Evolutionary conservation across 495 filamentous ascomycete genomes (phyloP).

Genomic region (Penicillium robsamsonii): DNA sequence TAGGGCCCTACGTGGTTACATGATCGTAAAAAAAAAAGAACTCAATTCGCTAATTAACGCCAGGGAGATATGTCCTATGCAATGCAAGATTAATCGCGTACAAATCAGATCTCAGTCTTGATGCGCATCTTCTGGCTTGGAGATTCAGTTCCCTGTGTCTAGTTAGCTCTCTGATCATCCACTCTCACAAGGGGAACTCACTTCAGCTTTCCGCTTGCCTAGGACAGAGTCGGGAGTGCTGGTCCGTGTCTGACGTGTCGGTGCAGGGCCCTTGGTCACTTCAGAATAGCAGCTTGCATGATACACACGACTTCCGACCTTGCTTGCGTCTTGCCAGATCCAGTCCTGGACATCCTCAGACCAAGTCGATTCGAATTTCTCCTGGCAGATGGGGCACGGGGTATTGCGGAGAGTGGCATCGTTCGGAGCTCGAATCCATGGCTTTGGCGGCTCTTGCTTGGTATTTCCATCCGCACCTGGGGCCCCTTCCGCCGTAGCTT

Average conservation of each 20-base stretch:
- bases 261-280: constrained; percentile 57
- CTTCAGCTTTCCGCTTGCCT: constrained; percentile 77
- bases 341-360: constrained; percentile 90
- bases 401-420: constrained; percentile 66
- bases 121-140: constrained; percentile 41
- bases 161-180: constrained; percentile 13
- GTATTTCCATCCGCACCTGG: constrained; percentile 35
- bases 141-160: constrained; percentile 32
- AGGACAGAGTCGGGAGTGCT: constrained; percentile 65
- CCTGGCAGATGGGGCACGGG: constrained; percentile 90
- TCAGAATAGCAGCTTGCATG: constrained; percentile 89
- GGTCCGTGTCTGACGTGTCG: constrained; percentile 41
- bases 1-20: too few species aligned
- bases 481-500: constrained; percentile 34
- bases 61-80: constrained; percentile 5
- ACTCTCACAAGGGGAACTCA: constrained; percentile 30
- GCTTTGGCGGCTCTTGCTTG: constrained; percentile 60
- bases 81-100: constrained; percentile 9
- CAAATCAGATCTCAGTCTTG: constrained; percentile 40
- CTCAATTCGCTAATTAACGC: constrained; percentile 10
- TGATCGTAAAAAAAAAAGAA: background rate
- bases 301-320: constrained; percentile 75
- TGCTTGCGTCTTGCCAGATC: constrained; percentile 91
- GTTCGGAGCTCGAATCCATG: constrained; percentile 80
- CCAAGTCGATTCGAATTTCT: constrained; percentile 86